phyloP scores from a whole-genome alignment of 805 yeast genomes.

The Yamadazyma paraphyllophila region DNA sequence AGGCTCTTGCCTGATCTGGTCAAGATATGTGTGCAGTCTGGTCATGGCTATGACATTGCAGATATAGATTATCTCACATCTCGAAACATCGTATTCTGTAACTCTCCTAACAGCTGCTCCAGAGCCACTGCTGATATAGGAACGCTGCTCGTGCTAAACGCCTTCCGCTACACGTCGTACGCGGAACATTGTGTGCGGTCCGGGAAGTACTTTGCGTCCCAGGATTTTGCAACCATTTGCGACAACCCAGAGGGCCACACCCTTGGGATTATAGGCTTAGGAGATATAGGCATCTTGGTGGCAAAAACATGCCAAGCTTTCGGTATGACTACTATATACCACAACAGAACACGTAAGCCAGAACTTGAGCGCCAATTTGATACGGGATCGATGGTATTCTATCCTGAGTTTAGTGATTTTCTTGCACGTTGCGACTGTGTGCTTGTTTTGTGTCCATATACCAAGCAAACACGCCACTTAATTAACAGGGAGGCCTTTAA shows the following conservation, averaged over 20 bases:
- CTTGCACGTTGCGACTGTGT: constrained; percentile 28
- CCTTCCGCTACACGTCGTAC: constrained; percentile 34
- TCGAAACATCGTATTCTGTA: constrained; percentile 33
- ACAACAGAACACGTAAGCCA: constrained; percentile 33
- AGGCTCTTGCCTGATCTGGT: constrained; percentile 30
- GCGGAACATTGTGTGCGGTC: constrained; percentile 38
- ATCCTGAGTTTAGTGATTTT: constrained; percentile 21
- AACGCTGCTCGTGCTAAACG: constrained; percentile 25
- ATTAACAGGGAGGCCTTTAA: constrained; percentile 31
- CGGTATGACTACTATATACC: constrained; percentile 45
- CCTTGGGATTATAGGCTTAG: constrained; percentile 47
- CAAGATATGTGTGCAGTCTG: constrained; percentile 36
- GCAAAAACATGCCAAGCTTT: constrained; percentile 42
- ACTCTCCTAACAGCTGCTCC: constrained; percentile 37
- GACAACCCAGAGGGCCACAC: constrained; percentile 43
- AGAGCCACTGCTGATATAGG: constrained; percentile 43
- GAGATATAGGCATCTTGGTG: constrained; percentile 45
- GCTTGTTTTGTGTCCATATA: constrained; percentile 38
- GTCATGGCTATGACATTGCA: constrained; percentile 40
- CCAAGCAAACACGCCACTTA: constrained; percentile 35
- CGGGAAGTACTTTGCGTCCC: constrained; percentile 29
- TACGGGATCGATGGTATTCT: constrained; percentile 27
- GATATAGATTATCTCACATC: constrained; percentile 35
- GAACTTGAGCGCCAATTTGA: constrained; percentile 26
- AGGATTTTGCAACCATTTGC: constrained; percentile 27